Base-by-base conservation (phyloP, 371 early-diverging fungal genomes). In the Hamiltosporidium magnivora region DNA sequence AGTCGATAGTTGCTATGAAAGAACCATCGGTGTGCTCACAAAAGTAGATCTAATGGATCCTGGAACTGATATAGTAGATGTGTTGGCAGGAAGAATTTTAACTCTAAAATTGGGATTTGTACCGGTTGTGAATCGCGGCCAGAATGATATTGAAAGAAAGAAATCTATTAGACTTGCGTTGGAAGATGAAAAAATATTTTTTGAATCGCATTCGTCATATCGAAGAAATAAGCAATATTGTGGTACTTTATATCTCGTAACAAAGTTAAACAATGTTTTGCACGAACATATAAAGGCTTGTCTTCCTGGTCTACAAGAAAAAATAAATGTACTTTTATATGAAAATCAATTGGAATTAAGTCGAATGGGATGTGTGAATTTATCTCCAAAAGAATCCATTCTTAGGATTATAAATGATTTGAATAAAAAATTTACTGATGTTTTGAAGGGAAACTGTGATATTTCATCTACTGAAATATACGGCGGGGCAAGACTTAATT, bases 51-150 rank as follows among this genome's bases (percentile, higher is more conserved):
- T 93, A 63, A 91, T 93, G 92, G 93, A 93, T 88, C 92, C 41
- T 70, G 96, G 97, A n/a, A 96, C 96, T 2, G 94, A 96, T 80
- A 93, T 95, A 12, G 89, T 96, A 53, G 94, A 96, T 77, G 91
- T 96, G 73, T 85, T 98, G 70, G 93, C 94, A 25, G 94, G 94
- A 2, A 85, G 92, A 14, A 86, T 94, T 44, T 91, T 96, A 72
- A 94, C 93, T 1, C 84, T 96, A 67, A 84, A 90, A 49, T 84
- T 98, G 36, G 93, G 93, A 9, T 92, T 88, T 79, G 85, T 91
- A 70, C 91, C 90, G 54, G 68, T 91, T 2, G 88, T 95, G 53
- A 95, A 94, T 81, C 89, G 96, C 69, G 92, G 94, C 41, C 94
- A 95, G 76, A 85, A 87, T 58, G 94, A 95, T 78, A 92, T 96